phyloP scores from a whole-genome alignment of 768 basidiomycete genomes.

The Rhizopogon vinicolor region DNA sequence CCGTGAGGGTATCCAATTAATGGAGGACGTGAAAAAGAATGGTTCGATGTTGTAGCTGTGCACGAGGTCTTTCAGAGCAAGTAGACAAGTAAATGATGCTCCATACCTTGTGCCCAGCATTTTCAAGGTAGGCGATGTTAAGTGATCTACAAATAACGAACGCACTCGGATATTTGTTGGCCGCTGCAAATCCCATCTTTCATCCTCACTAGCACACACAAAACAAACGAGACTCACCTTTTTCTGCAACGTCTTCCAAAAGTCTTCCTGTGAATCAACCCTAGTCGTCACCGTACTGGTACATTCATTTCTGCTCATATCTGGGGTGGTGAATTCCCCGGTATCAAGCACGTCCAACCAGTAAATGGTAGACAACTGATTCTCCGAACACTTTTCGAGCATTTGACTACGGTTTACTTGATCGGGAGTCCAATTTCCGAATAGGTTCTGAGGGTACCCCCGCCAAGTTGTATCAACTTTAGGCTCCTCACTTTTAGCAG shows the following conservation, averaged over 20 bases:
- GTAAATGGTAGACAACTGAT: slow-evolving; percentile 15
- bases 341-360: slow-evolving; percentile 18
- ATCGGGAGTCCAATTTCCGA: slow-evolving; percentile 27
- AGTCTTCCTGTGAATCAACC: slow-evolving; percentile 14
- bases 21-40: slow-evolving; percentile 59
- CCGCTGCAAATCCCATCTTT: slow-evolving; percentile 22
- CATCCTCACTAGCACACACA: background rate
- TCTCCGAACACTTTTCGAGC: slow-evolving; percentile 14
- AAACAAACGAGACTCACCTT: slow-evolving; percentile 27
- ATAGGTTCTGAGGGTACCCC: slow-evolving; percentile 24
- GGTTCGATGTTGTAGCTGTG: slow-evolving; percentile 52
- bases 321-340: slow-evolving; percentile 7
- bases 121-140: slow-evolving; percentile 46
- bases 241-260: slow-evolving; percentile 29
- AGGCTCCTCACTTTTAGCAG: no score
- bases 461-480: slow-evolving; percentile 11
- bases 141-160: slow-evolving; percentile 45
- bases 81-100: background rate
- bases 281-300: slow-evolving; percentile 2
- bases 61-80: background rate
- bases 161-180: slow-evolving; percentile 37
- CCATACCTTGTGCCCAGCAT: slow-evolving; percentile 53
- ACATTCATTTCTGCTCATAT: background rate
- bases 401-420: slow-evolving; percentile 28
- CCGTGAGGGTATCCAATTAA: slow-evolving; percentile 66